Percentiles rank a stretch among this genome's conserved stretches.
These are phyloP conservation scores for Rhizopus arrhizus DNA, from an alignment of 371 early-diverging fungal genomes.

Conservation along the genomic window DNA sequence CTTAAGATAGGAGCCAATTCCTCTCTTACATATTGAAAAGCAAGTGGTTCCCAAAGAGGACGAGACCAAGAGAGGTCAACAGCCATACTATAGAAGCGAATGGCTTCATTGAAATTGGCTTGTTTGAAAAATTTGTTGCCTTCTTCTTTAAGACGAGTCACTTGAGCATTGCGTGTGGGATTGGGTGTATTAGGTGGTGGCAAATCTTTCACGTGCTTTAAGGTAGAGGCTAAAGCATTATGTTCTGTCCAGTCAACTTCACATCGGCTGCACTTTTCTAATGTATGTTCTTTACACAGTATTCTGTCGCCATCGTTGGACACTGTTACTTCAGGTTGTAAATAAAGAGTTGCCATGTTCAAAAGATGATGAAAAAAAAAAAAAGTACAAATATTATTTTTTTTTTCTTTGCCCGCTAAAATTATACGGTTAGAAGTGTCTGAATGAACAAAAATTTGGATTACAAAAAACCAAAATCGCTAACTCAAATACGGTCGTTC, in stretches of 20 bases:
- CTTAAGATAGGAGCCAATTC: conserved; percentile 71
- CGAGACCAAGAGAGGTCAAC: conserved; percentile 70
- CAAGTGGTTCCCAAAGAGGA: conserved; percentile 78
- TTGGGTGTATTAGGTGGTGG: conserved; percentile 73
- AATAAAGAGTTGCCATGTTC: conserved; percentile 14
- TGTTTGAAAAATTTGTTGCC: conserved; percentile 76
- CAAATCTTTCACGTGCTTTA: conserved; percentile 57
- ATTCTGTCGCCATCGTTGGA: conserved; percentile 39
- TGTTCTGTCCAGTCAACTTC: conserved; percentile 53
- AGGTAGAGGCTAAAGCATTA: conserved; percentile 55
- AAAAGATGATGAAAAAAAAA: conserved; percentile 3
- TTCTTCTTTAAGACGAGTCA: conserved; percentile 70
- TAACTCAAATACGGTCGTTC: no score
- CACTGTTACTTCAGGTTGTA: conserved; percentile 28
- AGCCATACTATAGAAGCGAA: conserved; percentile 74
- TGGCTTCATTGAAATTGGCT: conserved; percentile 68
- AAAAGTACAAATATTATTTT: background rate
- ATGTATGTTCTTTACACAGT: conserved; percentile 52
- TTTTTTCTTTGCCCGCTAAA: conserved; percentile 1
- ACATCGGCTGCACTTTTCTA: conserved; percentile 56
- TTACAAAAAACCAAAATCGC: no score
- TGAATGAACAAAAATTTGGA: no score
- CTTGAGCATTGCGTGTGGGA: conserved; percentile 65
- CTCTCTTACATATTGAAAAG: conserved; percentile 64
- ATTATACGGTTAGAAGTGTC: no score